Conservation (phyloP, 1,284 basidiomycete species). For the Malassezia psittaci region DNA sequence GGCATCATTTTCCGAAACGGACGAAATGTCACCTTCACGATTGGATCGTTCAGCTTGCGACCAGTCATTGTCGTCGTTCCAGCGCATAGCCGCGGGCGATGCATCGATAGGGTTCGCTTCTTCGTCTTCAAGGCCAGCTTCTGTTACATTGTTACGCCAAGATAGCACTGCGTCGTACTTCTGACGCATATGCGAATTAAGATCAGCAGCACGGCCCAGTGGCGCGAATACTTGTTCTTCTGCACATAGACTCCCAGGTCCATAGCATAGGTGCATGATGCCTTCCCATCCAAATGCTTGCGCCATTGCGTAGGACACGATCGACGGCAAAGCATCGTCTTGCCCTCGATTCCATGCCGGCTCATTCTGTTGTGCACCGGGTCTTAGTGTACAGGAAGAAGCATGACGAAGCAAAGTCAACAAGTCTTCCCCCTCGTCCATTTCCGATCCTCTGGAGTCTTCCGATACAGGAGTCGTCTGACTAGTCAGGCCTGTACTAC, state of each 20-base stretch:
- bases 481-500: neutral
- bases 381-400: neutral
- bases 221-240: constrained; percentile 22
- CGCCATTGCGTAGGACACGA: constrained; percentile 28
- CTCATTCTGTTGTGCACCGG: constrained; percentile 6
- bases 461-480: neutral
- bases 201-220: constrained; percentile 33
- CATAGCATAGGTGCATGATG: constrained; percentile 43
- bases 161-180: constrained; percentile 26
- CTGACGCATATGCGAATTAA: constrained; percentile 22
- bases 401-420: constrained; percentile 16
- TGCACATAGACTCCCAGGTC: constrained; percentile 25
- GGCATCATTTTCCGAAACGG: neutral
- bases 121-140: neutral
- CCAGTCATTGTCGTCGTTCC: neutral
- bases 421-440: constrained; percentile 19
- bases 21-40: neutral
- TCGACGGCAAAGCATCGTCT: constrained; percentile 32
- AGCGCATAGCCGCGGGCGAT: neutral
- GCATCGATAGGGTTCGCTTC: too few relatives aligned
- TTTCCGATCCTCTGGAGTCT: neutral
- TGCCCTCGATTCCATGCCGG: constrained; percentile 29
- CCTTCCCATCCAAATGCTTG: constrained; percentile 43
- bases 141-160: constrained; percentile 21
- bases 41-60: neutral